Percentiles rank a stretch among this genome's conserved stretches.
phyloP scores from a whole-genome alignment of 495 filamentous ascomycete genomes.

The Daldinia caldariorum region DNA sequence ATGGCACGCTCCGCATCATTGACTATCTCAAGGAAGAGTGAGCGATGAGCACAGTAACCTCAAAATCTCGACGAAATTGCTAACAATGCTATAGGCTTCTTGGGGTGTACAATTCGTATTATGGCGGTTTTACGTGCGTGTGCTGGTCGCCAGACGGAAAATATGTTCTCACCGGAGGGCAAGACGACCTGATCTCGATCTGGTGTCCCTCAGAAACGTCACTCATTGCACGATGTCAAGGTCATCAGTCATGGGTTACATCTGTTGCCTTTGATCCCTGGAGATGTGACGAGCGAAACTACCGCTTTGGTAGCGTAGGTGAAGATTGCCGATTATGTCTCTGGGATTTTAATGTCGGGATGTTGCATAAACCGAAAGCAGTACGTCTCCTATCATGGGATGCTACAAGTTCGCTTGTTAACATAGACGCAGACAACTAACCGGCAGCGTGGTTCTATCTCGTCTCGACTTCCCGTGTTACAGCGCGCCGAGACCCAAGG shows the following conservation, averaged over 20 bases:
- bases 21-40: conserved; percentile 92
- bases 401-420: conserved; percentile 15
- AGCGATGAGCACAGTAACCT: conserved; percentile 43
- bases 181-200: conserved; percentile 93
- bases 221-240: conserved; percentile 89
- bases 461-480: conserved; percentile 59
- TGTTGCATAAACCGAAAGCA: conserved; percentile 86
- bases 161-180: conserved; percentile 93
- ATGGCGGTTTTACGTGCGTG: conserved; percentile 89
- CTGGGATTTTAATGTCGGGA: conserved; percentile 98
- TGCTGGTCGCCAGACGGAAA: conserved; percentile 98
- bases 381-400: conserved; percentile 41
- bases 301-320: conserved; percentile 94
- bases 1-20: conserved; percentile 87
- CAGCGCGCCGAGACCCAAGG: conserved; percentile 62
- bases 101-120: conserved; percentile 89
- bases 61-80: not conserved
- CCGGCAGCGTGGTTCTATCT: conserved; percentile 69
- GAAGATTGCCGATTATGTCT: conserved; percentile 89
- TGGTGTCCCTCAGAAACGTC: conserved; percentile 86
- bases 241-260: conserved; percentile 95
- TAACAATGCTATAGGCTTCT: conserved; percentile 65
- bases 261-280: conserved; percentile 94
- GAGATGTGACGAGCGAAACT: conserved; percentile 94
- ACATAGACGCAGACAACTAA: conserved; percentile 54